These are phyloP conservation scores for Suillus bovinus DNA, from an alignment of 768 basidiomycete genomes.

Conservation along the genomic window DNA sequence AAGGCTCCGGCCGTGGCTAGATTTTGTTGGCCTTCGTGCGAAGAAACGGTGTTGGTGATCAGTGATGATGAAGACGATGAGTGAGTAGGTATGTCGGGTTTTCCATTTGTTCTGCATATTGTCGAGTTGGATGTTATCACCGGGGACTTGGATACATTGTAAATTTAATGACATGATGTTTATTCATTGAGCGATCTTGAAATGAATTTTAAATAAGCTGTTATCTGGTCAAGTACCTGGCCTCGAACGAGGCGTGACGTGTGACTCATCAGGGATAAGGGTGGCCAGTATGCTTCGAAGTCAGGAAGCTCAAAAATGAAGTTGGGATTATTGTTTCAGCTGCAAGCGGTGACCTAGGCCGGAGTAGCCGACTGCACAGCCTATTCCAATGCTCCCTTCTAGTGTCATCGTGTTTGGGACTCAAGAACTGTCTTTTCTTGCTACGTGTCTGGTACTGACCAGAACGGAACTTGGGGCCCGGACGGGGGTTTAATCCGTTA, in stretches of 20 bases:
- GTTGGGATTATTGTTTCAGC: too few species aligned
- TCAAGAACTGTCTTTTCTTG: too few species aligned
- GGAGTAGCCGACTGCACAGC: neutral
- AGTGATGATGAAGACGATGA: conserved; percentile 51
- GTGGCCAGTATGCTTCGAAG: too few species aligned
- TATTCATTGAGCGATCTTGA: neutral
- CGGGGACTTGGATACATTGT: conserved; percentile 1
- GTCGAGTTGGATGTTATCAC: neutral
- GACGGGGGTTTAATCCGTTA: neutral
- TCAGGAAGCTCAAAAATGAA: too few species aligned
- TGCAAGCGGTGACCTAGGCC: neutral
- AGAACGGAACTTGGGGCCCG: neutral
- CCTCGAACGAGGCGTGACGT: neutral
- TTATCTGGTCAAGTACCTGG: neutral
- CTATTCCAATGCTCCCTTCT: too few species aligned
- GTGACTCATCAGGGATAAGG: neutral
- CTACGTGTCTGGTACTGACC: too few species aligned
- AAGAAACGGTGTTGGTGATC: conserved; percentile 44
- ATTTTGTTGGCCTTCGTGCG: conserved; percentile 45
- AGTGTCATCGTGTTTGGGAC: too few species aligned
- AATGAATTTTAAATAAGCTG: neutral
- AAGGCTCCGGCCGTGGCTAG: neutral
- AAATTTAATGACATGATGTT: neutral
- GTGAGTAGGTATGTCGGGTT: conserved; percentile 13
- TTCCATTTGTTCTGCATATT: neutral